Conservation (phyloP, 2,329 filamentous ascomycete genomes). For the Xylariaceae sp. region DNA sequence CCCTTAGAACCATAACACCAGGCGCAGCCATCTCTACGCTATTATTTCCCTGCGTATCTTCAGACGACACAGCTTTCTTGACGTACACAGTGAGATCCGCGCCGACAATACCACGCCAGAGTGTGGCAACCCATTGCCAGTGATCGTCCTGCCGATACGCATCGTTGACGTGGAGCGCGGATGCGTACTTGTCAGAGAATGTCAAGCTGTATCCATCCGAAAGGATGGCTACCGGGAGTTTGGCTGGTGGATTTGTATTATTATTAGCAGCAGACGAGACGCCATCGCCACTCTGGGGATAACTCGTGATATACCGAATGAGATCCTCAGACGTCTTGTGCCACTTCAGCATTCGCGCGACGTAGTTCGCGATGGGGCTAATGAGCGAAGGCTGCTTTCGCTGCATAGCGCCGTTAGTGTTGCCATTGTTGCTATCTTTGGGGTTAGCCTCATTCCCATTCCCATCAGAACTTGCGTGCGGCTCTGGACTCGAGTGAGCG, state of each 20-base stretch:
- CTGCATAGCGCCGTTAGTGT: not conserved
- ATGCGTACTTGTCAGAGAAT: constrained; percentile 71
- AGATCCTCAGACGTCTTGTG: constrained; percentile 72
- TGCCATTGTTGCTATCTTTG: constrained; percentile 1
- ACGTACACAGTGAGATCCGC: constrained; percentile 76
- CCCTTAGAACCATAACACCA: constrained; percentile 52
- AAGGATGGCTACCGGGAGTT: constrained; percentile 68
- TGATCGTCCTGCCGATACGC: constrained; percentile 80
- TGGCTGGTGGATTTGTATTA: constrained; percentile 6
- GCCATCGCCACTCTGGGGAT: constrained; percentile 6
- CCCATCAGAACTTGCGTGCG: constrained; percentile 4
- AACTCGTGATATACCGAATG: constrained; percentile 43
- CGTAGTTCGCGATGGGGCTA: constrained; percentile 54
- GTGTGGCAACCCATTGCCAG: constrained; percentile 94
- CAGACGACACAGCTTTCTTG: constrained; percentile 30
- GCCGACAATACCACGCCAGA: constrained; percentile 83
- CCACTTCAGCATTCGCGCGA: constrained; percentile 68
- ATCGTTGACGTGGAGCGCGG: constrained; percentile 69
- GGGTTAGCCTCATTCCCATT: constrained; percentile 1
- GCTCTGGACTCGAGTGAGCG: constrained; percentile 16
- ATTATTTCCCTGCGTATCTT: constrained; percentile 27
- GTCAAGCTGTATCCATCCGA: constrained; percentile 77
- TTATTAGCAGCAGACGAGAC: not conserved
- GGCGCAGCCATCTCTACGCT: constrained; percentile 56
- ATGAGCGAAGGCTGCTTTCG: constrained; percentile 22